A percentile compares a stretch with the other conserved stretches of the same genome.
Evolutionary conservation across 1,139 yeast genomes (phyloP).

Genomic region (Hyphopichia buzzinii): DNA sequence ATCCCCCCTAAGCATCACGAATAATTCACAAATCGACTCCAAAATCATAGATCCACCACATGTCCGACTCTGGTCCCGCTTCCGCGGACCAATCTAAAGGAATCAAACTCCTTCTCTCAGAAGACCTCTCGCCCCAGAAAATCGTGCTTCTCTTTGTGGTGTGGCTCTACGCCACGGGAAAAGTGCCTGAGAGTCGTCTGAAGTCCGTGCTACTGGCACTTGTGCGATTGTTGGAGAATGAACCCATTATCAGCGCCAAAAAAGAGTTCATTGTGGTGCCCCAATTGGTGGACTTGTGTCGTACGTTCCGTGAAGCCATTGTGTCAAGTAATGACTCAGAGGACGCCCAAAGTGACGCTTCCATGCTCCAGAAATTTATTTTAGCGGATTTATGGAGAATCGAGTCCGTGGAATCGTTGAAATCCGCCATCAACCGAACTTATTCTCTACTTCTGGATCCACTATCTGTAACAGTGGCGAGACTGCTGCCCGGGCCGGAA

Average conservation of each 20-base stretch:
- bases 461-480: constrained; percentile 8
- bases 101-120: constrained; percentile 12
- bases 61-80: neutral
- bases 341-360: constrained; percentile 11
- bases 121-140: constrained; percentile 21
- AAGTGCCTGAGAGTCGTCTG: constrained; percentile 12
- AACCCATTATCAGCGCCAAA: constrained; percentile 21
- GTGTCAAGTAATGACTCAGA: constrained; percentile 4
- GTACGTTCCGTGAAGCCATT: constrained; percentile 9
- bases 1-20: no score
- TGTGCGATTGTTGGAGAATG: constrained; percentile 23
- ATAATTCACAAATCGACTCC: neutral
- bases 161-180: constrained; percentile 19
- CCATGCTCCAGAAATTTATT: constrained; percentile 10
- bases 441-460: constrained; percentile 10
- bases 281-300: constrained; percentile 24
- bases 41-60: neutral
- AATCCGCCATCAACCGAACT: constrained; percentile 16
- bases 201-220: constrained; percentile 16
- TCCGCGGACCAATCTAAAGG: no score
- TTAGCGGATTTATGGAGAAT: constrained; percentile 29
- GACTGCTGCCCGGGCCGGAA: neutral
- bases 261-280: constrained; percentile 27
- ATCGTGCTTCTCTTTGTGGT: constrained; percentile 26
- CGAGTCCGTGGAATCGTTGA: constrained; percentile 35